Evolutionary conservation across 2,329 filamentous ascomycete genomes (phyloP).

Genomic region (Fusarium napiforme): DNA sequence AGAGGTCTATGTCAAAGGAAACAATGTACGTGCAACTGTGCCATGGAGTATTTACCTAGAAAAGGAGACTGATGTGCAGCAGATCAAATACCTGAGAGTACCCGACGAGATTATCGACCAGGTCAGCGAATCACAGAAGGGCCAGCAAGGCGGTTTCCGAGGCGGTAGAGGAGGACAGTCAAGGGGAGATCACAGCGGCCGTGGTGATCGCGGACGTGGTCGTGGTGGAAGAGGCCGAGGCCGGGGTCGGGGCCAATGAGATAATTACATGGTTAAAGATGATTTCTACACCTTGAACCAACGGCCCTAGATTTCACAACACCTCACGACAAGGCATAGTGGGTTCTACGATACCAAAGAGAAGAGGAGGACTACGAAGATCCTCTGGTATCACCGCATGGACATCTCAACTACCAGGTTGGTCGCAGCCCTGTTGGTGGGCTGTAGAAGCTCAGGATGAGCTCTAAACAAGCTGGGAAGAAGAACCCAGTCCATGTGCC

Average conservation of each 20-base stretch:
- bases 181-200: conserved; percentile 67
- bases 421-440: conserved; percentile 15
- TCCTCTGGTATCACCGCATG: conserved; percentile 8
- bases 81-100: conserved; percentile 99
- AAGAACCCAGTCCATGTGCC: not conserved
- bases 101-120: conserved; percentile 96
- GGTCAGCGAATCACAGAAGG: conserved; percentile 91
- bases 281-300: conserved; percentile 6
- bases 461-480: not conserved
- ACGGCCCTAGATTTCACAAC: not conserved
- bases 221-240: conserved; percentile 53
- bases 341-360: conserved; percentile 1
- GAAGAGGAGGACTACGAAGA: conserved; percentile 7
- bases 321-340: not conserved
- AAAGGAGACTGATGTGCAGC: conserved; percentile 17
- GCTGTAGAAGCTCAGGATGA: conserved; percentile 1
- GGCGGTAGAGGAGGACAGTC: conserved; percentile 71
- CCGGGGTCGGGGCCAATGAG: conserved; percentile 50
- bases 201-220: conserved; percentile 57
- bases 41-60: not conserved
- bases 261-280: conserved; percentile 1
- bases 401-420: conserved; percentile 5
- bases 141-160: conserved; percentile 70
- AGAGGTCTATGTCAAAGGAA: conserved; percentile 96
- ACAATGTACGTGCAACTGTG: conserved; percentile 76